These are phyloP conservation scores for Effrenium voratum DNA, from an alignment of 73 alveolate genomes.

Conservation along the genomic window DNA sequence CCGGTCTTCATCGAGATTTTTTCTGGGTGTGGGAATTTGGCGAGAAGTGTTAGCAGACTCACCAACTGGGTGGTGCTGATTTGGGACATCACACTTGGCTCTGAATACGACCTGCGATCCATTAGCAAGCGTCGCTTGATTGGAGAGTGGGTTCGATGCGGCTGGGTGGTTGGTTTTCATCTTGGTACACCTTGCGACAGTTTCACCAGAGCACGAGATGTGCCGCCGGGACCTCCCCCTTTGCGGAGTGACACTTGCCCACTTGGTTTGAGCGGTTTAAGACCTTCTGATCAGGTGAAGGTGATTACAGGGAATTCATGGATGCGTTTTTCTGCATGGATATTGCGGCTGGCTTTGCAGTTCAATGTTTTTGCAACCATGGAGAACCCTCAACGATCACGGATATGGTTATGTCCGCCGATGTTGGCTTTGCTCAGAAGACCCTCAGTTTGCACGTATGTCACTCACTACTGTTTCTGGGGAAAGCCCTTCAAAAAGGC, in stretches of 20 bases:
- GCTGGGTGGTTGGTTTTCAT: background rate
- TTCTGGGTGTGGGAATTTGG: background rate
- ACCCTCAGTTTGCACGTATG: background rate
- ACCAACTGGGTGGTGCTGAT: background rate
- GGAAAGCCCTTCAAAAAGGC: constrained; percentile 26
- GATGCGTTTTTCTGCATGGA: constrained; percentile 21
- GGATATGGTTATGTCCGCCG: constrained; percentile 8
- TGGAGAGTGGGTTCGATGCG: background rate
- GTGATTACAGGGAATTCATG: background rate
- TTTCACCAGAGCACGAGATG: constrained; percentile 16
- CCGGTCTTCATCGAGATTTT: constrained; percentile 21
- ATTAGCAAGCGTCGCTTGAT: background rate
- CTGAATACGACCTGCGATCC: background rate
- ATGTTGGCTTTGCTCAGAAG: background rate
- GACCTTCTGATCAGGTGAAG: constrained; percentile 12
- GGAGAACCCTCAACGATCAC: background rate
- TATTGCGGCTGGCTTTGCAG: background rate
- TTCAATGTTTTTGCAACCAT: background rate
- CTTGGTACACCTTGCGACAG: constrained; percentile 37
- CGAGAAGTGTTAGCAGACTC: background rate
- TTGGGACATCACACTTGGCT: constrained; percentile 5
- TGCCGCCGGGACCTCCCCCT: constrained; percentile 27
- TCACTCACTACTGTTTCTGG: constrained; percentile 18
- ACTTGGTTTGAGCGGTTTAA: background rate
- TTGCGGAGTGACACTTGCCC: background rate